Percentiles rank a stretch among this genome's conserved stretches.
Conservation (phyloP, 257 asterid species). For the Penstemon barbatus region DNA sequence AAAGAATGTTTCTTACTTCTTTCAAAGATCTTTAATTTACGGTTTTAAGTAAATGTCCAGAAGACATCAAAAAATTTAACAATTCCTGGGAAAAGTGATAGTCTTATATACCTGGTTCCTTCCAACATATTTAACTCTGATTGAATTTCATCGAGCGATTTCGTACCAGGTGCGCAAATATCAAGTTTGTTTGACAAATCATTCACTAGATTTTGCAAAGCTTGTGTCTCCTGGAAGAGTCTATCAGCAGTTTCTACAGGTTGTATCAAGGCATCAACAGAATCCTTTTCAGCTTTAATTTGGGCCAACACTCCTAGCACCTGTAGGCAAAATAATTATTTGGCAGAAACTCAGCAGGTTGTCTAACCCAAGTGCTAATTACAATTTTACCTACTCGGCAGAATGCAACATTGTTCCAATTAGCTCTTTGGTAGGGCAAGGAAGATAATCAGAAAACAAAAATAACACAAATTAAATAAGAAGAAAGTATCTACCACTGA, state of each 20-base stretch:
- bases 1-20: constrained; percentile 14
- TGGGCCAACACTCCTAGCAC: constrained; percentile 86
- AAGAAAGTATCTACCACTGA: background rate
- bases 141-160: constrained; percentile 63
- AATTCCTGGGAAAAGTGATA: constrained; percentile 21
- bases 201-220: constrained; percentile 63
- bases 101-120: constrained; percentile 45
- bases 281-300: constrained; percentile 78
- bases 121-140: constrained; percentile 64
- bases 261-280: constrained; percentile 70
- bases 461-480: constrained; percentile 4
- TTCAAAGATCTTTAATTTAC: background rate
- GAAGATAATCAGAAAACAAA: constrained; percentile 2
- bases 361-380: constrained; percentile 1
- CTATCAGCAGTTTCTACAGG: constrained; percentile 89
- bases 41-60: background rate
- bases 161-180: constrained; percentile 71
- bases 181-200: constrained; percentile 81
- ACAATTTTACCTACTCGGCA: background rate
- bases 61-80: background rate
- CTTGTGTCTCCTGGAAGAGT: constrained; percentile 68
- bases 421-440: constrained; percentile 6
- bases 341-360: constrained; percentile 7
- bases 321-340: constrained; percentile 40
- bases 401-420: background rate